Evolutionary conservation across 75 land plant genomes (phyloP), one percentile per base, ranked within the genome.

Genomic region (Pseudotsuga menziesii): DNA sequence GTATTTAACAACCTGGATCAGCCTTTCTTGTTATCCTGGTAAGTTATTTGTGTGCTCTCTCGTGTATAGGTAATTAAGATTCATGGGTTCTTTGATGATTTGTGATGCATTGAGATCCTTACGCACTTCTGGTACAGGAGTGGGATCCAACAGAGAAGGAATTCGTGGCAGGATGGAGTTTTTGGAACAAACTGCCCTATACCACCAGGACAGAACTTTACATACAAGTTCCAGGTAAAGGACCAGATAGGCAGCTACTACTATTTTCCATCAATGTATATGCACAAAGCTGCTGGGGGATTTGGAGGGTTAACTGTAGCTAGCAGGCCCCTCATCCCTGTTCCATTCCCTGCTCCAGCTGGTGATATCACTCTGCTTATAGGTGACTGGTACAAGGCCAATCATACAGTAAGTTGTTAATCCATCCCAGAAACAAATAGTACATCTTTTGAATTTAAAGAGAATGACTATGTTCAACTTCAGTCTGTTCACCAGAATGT

Each of bases 1-100:
- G 92, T 91, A 5, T 84, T 32, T 76, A 93, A 91, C 77, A 79
- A 80, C 56, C 75, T 93, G 19, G 79, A 76, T 20, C 92, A 91
- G 78, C 94, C 92, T 17, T 84, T 91, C 19, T 83, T 93, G 32
- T 41, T 93, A 39, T 88, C 96, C 22, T 92, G 90, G 90, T 90
- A 76, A 48, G 74, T 44, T 26, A 48, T 48, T 48, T 48, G 54
- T 2, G 54, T 60, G 4, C 23, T 60, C 23, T 22, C 23, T 20
- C 5, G 8, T 20, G 20, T 60, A 20, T 22, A 5, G 22, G 11
- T 11, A 12, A 48, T 9, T 44, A 44, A 44, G 48, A 44, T 44
- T 44, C 11, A 48, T 48, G 54, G 54, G 54, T 48, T 7, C 52
- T 44, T 44, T 44, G 52, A 9, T 8, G 54, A 48, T 48, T 48